These are phyloP conservation scores for Russula virescens DNA, from an alignment of 768 basidiomycete species.

Conservation along the genomic window DNA sequence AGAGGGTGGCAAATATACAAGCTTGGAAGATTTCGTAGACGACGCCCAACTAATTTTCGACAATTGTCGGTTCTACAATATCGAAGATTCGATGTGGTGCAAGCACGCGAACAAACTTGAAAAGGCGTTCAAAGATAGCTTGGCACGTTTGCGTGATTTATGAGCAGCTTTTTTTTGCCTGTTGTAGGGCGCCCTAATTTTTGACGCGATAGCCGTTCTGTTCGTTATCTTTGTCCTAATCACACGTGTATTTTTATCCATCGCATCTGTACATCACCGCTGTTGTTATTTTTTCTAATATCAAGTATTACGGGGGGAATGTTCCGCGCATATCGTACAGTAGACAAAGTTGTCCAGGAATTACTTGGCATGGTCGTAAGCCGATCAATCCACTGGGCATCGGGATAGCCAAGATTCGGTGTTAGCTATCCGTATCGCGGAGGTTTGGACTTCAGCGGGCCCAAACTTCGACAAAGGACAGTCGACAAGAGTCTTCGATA, in stretches of 20 bases:
- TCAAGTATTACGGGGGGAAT: background rate
- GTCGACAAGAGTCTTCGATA: conserved; percentile 41
- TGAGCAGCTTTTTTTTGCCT: background rate
- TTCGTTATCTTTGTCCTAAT: conserved; percentile 3
- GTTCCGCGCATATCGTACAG: background rate
- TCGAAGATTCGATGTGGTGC: conserved; percentile 69
- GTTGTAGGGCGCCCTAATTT: too few relatives aligned
- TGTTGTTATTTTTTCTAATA: background rate
- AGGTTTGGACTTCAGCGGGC: background rate
- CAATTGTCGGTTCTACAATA: conserved; percentile 88
- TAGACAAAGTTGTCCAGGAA: too few relatives aligned
- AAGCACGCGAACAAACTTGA: conserved; percentile 84
- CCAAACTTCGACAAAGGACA: conserved; percentile 1
- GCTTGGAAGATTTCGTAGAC: conserved; percentile 64
- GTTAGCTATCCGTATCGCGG: conserved; percentile 43
- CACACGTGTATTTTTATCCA: conserved; percentile 24
- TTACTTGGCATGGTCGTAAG: background rate
- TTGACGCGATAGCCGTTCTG: background rate
- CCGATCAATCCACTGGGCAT: too few relatives aligned
- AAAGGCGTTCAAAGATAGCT: conserved; percentile 58
- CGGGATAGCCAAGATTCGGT: conserved; percentile 30
- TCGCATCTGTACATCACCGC: conserved; percentile 5
- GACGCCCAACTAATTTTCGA: conserved; percentile 84
- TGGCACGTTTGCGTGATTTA: conserved; percentile 28
- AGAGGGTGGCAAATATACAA: conserved; percentile 76